Evolutionary conservation across 768 basidiomycete genomes (phyloP), one percentile per base, ranked within the genome.

Genomic region (Pleurotus djamor): DNA sequence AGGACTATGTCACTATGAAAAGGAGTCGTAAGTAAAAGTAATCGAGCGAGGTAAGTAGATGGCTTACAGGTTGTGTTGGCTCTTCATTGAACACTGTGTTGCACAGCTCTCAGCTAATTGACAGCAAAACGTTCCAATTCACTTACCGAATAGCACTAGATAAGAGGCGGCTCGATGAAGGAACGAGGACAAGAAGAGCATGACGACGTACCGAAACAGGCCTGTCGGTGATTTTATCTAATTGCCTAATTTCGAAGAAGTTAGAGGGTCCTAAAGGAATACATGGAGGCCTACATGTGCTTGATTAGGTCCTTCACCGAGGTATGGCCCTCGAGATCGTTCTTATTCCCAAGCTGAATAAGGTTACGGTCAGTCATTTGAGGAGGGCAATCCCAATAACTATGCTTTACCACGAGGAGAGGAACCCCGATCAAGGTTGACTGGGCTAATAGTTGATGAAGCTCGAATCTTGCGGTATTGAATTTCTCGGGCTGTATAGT

Each of bases 31-130:
- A 38, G 9, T n/a, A 5, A n/a, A 17, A 21, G 14, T 14, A 8
- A 13, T 10, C 2, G 41, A 14, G 41, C 13, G 13, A 37, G 38
- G 5, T 13, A 48, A 16, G 35, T 32, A 32, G 32, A 41, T 17
- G 36, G 70, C 90, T 58, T 65, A 91, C 89, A 97, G 76, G 69
- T 97, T 97, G 71, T 97, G 94, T 71, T 92, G 91, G 67, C 88
- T 95, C 73, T 95, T 96, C 89, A 96, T 96, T 2, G 94, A 97
- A 70, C 94, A 96, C 95, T 97, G 65, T 0, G 50, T 41, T 1
- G 38, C n/a, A 41, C n/a, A 9, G 38, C n/a, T 41, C 10, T 41
- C 4, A 48, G 50, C 54, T 38, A 35, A 12, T 14, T 7, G 50
- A 21, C 13, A 48, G 4, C 37, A 35, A 14, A 5, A 7, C n/a